Conservation (phyloP, 345 rosid genomes). For the Erodium maritimum region DNA sequence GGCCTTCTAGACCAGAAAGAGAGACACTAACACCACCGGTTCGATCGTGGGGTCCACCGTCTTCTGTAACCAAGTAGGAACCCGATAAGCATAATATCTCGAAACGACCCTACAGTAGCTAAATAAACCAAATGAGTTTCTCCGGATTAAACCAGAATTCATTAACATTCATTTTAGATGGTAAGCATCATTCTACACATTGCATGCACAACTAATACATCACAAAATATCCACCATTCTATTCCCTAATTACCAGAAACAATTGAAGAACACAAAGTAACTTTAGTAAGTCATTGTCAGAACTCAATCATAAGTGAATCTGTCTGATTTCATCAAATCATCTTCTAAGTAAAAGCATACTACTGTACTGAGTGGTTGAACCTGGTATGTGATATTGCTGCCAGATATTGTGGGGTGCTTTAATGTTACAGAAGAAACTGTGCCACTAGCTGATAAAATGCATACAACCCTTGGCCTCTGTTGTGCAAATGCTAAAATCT, state of each 20-base stretch:
- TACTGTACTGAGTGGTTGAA: conserved; percentile 18
- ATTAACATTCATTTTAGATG: too few relatives aligned
- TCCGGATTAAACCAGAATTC: too few relatives aligned
- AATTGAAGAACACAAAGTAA: too few relatives aligned
- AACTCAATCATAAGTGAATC: too few relatives aligned
- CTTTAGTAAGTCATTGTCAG: too few relatives aligned
- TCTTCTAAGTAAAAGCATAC: background rate
- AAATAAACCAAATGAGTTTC: too few relatives aligned
- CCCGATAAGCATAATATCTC: conserved; percentile 94
- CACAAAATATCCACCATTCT: conserved; percentile 21
- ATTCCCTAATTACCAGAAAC: too few relatives aligned
- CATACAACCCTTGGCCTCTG: conserved; percentile 88
- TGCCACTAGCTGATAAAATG: conserved; percentile 84
- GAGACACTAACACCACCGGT: conserved; percentile 92
- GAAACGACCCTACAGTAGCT: conserved; percentile 61
- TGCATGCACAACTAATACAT: too few relatives aligned
- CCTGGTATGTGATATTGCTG: conserved; percentile 62
- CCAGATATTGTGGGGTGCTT: conserved; percentile 63
- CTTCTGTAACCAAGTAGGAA: conserved; percentile 81
- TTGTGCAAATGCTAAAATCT: conserved; percentile 65
- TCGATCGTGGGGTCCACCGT: conserved; percentile 63
- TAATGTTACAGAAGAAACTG: conserved; percentile 75
- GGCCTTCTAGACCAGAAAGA: conserved; percentile 84
- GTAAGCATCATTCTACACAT: too few relatives aligned
- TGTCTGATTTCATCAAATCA: too few relatives aligned